Conservation (phyloP, 148 eudicot genomes). For the Talinum fruticosum region DNA sequence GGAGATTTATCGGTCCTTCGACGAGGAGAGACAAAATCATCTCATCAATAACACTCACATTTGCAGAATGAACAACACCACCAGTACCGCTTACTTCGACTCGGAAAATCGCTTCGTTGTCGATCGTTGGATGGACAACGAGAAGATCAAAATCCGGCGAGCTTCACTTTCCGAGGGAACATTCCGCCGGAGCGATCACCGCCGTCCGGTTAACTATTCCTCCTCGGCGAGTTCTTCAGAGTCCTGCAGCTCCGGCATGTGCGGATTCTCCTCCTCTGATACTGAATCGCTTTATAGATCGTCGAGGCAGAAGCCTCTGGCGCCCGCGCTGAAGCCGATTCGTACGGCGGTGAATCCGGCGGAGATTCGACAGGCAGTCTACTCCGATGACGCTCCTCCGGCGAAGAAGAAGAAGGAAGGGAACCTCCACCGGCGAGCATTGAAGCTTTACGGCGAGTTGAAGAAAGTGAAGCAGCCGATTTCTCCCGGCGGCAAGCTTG, state of each 20-base stretch:
- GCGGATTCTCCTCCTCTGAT: constrained; percentile 29
- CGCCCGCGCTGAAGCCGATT: constrained; percentile 27
- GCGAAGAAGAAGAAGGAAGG: constrained; percentile 25
- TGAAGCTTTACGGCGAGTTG: constrained; percentile 81
- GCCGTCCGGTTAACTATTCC: constrained; percentile 11
- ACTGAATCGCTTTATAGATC: constrained; percentile 24
- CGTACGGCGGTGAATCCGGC: constrained; percentile 10
- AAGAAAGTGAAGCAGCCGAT: constrained; percentile 84
- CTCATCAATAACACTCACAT: neutral
- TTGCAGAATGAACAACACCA: constrained; percentile 21
- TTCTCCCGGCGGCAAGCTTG: constrained; percentile 72
- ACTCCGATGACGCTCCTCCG: constrained; percentile 30
- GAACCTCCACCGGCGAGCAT: constrained; percentile 32
- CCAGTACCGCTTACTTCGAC: neutral
- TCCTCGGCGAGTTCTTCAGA: constrained; percentile 32
- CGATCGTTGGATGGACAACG: constrained; percentile 57
- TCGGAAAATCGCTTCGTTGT: constrained; percentile 30
- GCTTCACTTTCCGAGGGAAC: neutral
- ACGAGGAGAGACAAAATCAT: constrained; percentile 21
- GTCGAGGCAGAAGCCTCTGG: neutral
- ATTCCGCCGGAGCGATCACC: constrained; percentile 3
- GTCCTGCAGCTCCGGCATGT: constrained; percentile 28
- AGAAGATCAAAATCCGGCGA: constrained; percentile 21
- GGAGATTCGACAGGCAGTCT: constrained; percentile 36
- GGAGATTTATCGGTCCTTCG: constrained; percentile 79